Conservation (phyloP, 2,329 filamentous ascomycete species). For the Fonsecaea pedrosoi region DNA sequence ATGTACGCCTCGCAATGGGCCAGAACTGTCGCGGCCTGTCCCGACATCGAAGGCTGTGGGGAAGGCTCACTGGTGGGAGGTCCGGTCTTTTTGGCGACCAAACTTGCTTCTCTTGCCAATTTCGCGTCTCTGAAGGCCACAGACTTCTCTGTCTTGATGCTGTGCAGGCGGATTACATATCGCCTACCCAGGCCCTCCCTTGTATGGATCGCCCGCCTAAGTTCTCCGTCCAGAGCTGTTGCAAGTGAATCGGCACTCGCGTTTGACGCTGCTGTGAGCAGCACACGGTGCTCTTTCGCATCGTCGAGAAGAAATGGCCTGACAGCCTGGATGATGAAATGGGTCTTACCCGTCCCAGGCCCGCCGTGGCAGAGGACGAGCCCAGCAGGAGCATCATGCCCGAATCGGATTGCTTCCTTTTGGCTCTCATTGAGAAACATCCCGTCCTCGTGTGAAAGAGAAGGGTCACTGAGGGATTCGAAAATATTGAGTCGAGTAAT, state of each 20-base stretch:
- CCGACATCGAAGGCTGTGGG: background rate
- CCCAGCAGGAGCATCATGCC: constrained; percentile 18
- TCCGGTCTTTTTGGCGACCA: background rate
- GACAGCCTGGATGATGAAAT: constrained; percentile 25
- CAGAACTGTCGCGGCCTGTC: background rate
- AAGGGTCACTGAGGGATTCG: constrained; percentile 7
- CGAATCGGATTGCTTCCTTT: constrained; percentile 19
- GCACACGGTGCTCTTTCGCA: constrained; percentile 4
- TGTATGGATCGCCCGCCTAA: background rate
- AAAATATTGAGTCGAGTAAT: constrained; percentile 17
- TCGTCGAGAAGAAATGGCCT: constrained; percentile 20
- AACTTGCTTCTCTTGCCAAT: background rate
- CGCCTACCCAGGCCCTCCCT: background rate
- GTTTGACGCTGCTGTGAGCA: constrained; percentile 23
- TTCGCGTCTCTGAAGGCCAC: constrained; percentile 8
- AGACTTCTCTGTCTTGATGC: constrained; percentile 24
- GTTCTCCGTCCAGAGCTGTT: background rate
- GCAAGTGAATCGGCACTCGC: constrained; percentile 23
- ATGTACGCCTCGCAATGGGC: background rate
- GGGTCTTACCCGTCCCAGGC: constrained; percentile 27
- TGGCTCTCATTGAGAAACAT: constrained; percentile 29
- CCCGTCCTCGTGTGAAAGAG: constrained; percentile 7
- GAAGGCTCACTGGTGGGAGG: background rate
- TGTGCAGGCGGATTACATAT: constrained; percentile 24
- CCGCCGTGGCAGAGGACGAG: constrained; percentile 28